Conservation (phyloP, 2,329 filamentous ascomycete genomes). For the Monosporascus ibericus region DNA sequence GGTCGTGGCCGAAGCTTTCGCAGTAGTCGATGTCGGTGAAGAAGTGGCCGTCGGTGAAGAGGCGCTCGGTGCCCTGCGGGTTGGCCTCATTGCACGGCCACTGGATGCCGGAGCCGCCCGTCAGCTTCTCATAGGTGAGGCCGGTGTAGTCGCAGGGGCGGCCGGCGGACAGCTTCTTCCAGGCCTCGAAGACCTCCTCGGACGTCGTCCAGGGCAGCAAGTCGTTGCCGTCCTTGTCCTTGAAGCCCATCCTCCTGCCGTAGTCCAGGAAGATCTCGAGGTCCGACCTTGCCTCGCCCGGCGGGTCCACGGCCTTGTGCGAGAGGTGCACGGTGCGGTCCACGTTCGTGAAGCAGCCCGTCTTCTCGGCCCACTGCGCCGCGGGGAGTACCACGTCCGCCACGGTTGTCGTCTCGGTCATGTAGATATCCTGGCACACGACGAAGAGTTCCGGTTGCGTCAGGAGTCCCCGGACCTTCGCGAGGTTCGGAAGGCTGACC, state of each 20-base stretch:
- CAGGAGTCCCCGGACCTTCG: constrained; percentile 21
- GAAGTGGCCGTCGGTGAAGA: constrained; percentile 27
- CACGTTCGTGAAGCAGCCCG: constrained; percentile 32
- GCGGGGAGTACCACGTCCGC: constrained; percentile 31
- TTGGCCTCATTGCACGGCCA: constrained; percentile 29
- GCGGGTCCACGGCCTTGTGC: constrained; percentile 30
- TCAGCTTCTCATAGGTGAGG: constrained; percentile 27
- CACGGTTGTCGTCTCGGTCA: constrained; percentile 29
- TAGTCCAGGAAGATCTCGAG: constrained; percentile 31
- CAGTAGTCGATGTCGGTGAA: constrained; percentile 30
- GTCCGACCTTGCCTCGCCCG: constrained; percentile 28
- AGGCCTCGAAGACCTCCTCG: constrained; percentile 30
- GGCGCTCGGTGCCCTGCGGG: constrained; percentile 27
- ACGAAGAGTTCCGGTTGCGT: constrained; percentile 28
- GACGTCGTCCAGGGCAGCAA: constrained; percentile 23
- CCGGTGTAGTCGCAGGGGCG: constrained; percentile 29
- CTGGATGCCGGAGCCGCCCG: constrained; percentile 29
- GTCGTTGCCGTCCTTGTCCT: constrained; percentile 25
- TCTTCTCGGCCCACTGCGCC: constrained; percentile 32
- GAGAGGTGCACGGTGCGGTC: constrained; percentile 32
- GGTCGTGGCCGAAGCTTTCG: constrained; percentile 30
- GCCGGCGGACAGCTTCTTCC: constrained; percentile 27
- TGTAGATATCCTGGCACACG: constrained; percentile 30
- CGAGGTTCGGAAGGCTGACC: constrained; percentile 30
- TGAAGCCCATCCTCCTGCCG: constrained; percentile 27